Percentiles rank a stretch among this genome's conserved stretches.
Evolutionary conservation across 176 grass and related monocot species (phyloP).

Genomic region (Oryza glumipatula): DNA sequence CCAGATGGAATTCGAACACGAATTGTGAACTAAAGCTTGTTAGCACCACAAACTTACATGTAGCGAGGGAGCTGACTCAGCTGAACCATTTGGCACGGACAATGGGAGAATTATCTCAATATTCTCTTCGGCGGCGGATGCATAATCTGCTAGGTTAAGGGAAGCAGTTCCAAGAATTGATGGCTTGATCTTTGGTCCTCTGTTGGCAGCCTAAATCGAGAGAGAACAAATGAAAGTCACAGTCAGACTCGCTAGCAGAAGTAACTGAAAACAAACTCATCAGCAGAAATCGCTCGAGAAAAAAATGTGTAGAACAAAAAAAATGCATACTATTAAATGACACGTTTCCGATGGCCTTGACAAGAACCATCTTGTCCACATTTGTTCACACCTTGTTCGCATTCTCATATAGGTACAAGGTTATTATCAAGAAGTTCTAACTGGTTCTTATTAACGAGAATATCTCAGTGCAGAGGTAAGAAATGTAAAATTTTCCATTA

Average conservation of each 20-base stretch:
- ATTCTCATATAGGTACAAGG: conserved; percentile 15
- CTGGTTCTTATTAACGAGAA: conserved; percentile 17
- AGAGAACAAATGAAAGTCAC: conserved; percentile 1
- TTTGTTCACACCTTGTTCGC: conserved; percentile 2
- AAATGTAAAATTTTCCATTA: background rate
- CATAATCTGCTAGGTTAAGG: conserved; percentile 76
- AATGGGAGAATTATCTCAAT: conserved; percentile 78
- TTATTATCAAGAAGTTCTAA: conserved; percentile 26
- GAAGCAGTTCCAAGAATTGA: conserved; percentile 69
- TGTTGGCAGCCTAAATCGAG: conserved; percentile 50
- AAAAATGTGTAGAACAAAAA: background rate
- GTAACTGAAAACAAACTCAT: background rate
- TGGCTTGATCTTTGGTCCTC: conserved; percentile 78
- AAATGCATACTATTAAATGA: background rate
- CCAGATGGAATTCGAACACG: conserved; percentile 14
- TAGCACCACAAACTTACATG: conserved; percentile 68
- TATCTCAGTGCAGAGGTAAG: background rate
- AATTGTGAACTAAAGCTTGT: conserved; percentile 23
- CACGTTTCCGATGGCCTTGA: conserved; percentile 8
- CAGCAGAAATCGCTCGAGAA: background rate
- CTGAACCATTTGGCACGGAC: conserved; percentile 46
- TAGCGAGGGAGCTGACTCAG: conserved; percentile 54
- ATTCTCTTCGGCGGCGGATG: conserved; percentile 50
- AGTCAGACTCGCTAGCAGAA: conserved; percentile 31
- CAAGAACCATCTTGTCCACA: conserved; percentile 22